phyloP scores from a whole-genome alignment of 352 stramenopile species.

The Globisporangium echinulatum region DNA sequence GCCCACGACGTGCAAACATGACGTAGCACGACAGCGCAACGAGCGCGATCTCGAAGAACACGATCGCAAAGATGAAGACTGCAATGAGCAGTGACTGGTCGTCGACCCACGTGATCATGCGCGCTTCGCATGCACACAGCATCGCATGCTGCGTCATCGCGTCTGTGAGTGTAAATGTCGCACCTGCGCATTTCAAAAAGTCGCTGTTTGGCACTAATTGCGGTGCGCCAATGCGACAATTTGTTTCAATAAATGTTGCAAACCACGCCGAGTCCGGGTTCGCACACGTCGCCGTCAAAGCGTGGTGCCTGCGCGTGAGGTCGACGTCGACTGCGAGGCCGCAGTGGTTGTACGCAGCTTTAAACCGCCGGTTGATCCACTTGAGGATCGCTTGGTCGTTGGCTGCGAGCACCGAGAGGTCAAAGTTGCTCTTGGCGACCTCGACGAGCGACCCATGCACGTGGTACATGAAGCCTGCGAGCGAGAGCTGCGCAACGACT shows the following conservation, averaged over 20 bases:
- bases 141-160: conserved; percentile 72
- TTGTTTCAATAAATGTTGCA: conserved; percentile 58
- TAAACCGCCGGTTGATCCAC: conserved; percentile 77
- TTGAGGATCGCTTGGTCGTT: conserved; percentile 58
- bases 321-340: conserved; percentile 61
- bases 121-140: conserved; percentile 76
- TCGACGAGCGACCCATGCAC: conserved; percentile 66
- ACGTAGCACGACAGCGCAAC: conserved; percentile 80
- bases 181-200: conserved; percentile 65
- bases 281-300: conserved; percentile 43
- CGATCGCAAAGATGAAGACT: conserved; percentile 75
- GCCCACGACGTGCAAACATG: conserved; percentile 62
- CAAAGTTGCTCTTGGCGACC: conserved; percentile 63
- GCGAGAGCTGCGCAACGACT: conserved; percentile 67
- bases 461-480: conserved; percentile 77
- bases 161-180: conserved; percentile 53
- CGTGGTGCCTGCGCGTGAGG: conserved; percentile 28
- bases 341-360: conserved; percentile 68
- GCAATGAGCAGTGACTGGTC: conserved; percentile 71
- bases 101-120: conserved; percentile 76
- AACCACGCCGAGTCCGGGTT: conserved; percentile 69
- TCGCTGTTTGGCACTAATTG: conserved; percentile 50
- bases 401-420: conserved; percentile 43
- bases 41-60: conserved; percentile 73
- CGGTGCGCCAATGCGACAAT: conserved; percentile 52